phyloP scores from a whole-genome alignment of 202 grass and related monocot genomes.

The Bolboschoenoplectus hybrid region DNA sequence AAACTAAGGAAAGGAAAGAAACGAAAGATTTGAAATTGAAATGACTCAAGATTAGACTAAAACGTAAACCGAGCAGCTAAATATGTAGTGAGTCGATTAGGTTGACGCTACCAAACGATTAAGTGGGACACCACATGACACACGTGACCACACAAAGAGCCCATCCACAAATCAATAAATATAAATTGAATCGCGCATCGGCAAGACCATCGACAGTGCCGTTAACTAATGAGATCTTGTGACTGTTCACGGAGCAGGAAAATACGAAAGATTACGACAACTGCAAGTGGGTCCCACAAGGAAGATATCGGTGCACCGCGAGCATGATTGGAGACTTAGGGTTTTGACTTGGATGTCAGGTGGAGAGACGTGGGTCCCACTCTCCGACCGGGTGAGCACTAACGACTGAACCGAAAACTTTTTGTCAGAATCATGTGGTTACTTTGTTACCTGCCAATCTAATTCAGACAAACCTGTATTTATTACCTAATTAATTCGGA shows the following conservation, averaged over 20 bases:
- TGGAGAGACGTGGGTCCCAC: neutral
- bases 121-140: neutral
- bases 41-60: neutral
- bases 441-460: neutral
- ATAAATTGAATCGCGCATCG: slow-evolving; percentile 5
- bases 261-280: no score
- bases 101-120: neutral
- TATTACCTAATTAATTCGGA: neutral
- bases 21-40: slow-evolving; percentile 50
- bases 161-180: neutral
- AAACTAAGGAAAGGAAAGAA: slow-evolving; percentile 34
- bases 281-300: neutral
- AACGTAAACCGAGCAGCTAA: neutral
- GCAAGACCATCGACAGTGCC: slow-evolving; percentile 26
- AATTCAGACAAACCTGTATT: neutral
- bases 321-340: neutral
- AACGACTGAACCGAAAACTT: neutral
- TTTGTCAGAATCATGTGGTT: neutral
- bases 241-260: neutral
- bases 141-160: neutral
- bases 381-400: neutral
- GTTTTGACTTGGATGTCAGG: slow-evolving; percentile 5
- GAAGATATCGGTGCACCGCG: neutral
- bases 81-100: neutral
- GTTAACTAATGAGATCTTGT: slow-evolving; percentile 22